Evolutionary conservation across 2,329 filamentous ascomycete genomes (phyloP).

Genomic region (Fusarium ramigenum): DNA sequence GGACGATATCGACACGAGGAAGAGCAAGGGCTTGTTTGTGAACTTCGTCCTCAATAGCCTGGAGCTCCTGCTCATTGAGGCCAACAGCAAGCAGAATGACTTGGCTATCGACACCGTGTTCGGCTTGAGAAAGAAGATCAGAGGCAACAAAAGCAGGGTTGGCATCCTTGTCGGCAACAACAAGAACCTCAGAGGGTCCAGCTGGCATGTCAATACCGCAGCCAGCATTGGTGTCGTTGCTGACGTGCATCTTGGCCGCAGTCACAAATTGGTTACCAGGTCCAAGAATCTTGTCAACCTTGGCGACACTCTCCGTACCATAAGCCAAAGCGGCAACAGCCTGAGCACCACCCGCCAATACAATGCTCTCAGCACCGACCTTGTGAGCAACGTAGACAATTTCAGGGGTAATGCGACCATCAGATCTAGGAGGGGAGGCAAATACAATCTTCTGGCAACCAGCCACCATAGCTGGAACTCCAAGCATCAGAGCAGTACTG

Average conservation of each 20-base stretch:
- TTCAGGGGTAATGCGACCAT: conserved; percentile 92
- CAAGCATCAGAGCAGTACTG: conserved; percentile 96
- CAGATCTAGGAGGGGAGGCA: conserved; percentile 87
- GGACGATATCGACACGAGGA: conserved; percentile 91
- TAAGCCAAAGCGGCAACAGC: conserved; percentile 97
- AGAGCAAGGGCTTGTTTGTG: conserved; percentile 87
- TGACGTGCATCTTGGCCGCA: conserved; percentile 97
- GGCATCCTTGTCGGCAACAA: conserved; percentile 86
- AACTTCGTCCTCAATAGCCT: conserved; percentile 90
- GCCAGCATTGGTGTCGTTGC: conserved; percentile 94
- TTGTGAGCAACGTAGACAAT: conserved; percentile 98
- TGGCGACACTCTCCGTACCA: conserved; percentile 90
- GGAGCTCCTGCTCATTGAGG: conserved; percentile 75
- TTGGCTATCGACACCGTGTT: conserved; percentile 96
- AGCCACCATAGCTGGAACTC: conserved; percentile 96
- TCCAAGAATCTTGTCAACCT: conserved; percentile 98
- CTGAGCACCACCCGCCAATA: conserved; percentile 94
- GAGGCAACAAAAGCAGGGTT: conserved; percentile 96
- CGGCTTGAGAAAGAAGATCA: conserved; percentile 92
- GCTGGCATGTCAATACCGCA: conserved; percentile 99
- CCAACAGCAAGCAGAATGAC: conserved; percentile 90
- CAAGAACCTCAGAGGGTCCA: conserved; percentile 95
- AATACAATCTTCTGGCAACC: conserved; percentile 95
- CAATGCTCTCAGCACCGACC: conserved; percentile 93
- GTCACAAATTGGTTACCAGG: conserved; percentile 99